Evolutionary conservation across 2,329 filamentous ascomycete genomes (phyloP), one percentile per base, ranked within the genome.

Genomic region (Colletotrichum plurivorum): DNA sequence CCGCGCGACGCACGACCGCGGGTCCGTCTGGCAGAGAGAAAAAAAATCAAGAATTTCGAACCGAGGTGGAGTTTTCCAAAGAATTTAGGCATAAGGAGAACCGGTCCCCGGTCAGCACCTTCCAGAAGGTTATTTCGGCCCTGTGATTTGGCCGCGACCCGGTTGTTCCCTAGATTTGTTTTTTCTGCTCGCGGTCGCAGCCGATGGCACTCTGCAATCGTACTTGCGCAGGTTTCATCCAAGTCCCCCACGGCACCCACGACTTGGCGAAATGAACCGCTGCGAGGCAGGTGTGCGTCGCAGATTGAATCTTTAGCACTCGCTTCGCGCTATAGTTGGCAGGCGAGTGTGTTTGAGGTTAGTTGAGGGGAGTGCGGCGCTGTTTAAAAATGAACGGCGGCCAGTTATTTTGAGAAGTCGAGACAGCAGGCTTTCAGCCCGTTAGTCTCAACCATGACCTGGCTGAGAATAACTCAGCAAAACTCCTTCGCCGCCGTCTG

Each of bases 71-170:
- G 31, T 20, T 53, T 22, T 54, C 22, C 22, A 15, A 36, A 18
- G 22, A 20, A 41, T 43, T 51, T 43, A 46, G 43, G n/a, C 52
- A 20, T 31, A 46, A 48, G 39, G 25, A 39, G 51, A 46, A 36
- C 31, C 27, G 31, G 22, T 25, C 12, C 12, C 46, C 18, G 39
- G 46, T 36, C 54, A 60, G 62, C 66, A 52, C 45, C 63, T 41
- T 61, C 55, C 51, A 69, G 49, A 69, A 69, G 62, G 66, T 66
- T 69, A 69, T 55, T 52, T 69, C 66, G 43, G 66, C 66, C 62
- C 55, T 66, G 55, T 41, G 55, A 60, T 60, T 46, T 20, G 27
- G 31, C 31, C 10, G 31, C 31, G 31, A 36, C 31, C 31, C 31
- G 31, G 31, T 36, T 36, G 31, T 36, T 36, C 31, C 8, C 31